These are phyloP conservation scores for Chimonanthus praecox DNA, from an alignment of 164 flowering plant genomes.

Conservation along the genomic window DNA sequence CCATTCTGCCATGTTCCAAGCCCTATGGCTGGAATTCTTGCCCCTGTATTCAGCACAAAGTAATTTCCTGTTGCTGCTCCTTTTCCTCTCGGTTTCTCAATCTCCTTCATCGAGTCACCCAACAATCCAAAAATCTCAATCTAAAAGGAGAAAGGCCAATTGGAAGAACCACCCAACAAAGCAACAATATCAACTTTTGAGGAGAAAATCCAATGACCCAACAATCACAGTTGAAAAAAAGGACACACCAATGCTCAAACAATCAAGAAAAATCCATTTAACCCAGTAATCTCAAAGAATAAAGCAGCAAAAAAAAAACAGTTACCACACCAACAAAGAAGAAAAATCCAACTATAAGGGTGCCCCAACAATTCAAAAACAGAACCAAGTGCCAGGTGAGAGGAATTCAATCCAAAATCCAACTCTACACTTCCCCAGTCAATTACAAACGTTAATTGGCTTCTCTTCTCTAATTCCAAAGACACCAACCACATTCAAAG, in stretches of 20 bases:
- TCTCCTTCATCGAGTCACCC: constrained; percentile 4
- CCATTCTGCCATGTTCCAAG: constrained; percentile 81
- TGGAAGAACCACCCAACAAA: constrained; percentile 3
- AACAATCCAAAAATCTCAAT: constrained; percentile 1
- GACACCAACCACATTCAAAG: constrained; percentile 2
- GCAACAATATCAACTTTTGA: background rate
- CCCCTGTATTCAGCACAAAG: constrained; percentile 54
- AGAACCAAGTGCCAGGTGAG: background rate
- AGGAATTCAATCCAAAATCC: background rate
- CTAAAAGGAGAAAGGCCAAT: background rate
- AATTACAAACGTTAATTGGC: background rate
- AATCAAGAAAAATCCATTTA: background rate
- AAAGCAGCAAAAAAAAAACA: constrained; percentile 2
- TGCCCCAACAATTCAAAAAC: background rate
- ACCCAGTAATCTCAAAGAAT: background rate
- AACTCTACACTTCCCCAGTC: background rate
- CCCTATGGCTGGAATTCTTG: constrained; percentile 59
- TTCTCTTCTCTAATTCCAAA: background rate
- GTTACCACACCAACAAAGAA: background rate
- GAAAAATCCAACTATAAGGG: background rate
- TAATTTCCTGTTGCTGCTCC: constrained; percentile 24
- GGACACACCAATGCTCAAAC: constrained; percentile 5
- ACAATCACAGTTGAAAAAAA: background rate
- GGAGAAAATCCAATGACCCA: background rate
- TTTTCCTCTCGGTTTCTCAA: constrained; percentile 22